phyloP scores from a whole-genome alignment of 2,329 filamentous ascomycete genomes.

The Talaromyces sp. region DNA sequence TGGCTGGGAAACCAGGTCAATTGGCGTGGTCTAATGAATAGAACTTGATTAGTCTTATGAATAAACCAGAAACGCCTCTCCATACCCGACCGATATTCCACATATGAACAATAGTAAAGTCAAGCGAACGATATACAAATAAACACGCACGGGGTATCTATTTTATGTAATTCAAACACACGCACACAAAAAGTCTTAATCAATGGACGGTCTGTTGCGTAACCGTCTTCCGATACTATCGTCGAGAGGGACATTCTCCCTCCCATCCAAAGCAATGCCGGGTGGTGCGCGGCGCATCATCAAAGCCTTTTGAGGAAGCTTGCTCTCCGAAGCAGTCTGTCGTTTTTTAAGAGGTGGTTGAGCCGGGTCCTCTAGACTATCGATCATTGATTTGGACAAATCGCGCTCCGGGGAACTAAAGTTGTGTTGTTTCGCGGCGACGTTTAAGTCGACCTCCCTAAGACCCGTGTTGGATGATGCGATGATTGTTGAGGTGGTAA shows the following conservation, averaged over 20 bases:
- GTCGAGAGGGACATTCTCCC: constrained; percentile 40
- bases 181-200: constrained; percentile 1
- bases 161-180: not conserved
- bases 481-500: constrained; percentile 27
- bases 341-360: constrained; percentile 26
- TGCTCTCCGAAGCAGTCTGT: constrained; percentile 31
- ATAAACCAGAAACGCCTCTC: not conserved
- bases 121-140: constrained; percentile 4
- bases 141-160: constrained; percentile 7
- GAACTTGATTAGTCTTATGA: not conserved
- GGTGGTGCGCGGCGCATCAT: constrained; percentile 36
- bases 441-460: constrained; percentile 52
- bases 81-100: not conserved
- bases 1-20: not conserved
- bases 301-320: constrained; percentile 39
- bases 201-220: constrained; percentile 30
- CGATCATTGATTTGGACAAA: constrained; percentile 20
- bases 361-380: constrained; percentile 30
- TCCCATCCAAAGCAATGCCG: constrained; percentile 40
- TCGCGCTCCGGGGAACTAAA: constrained; percentile 12
- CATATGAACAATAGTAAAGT: constrained; percentile 4
- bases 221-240: constrained; percentile 30
- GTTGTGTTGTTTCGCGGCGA: constrained; percentile 31
- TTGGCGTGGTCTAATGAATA: not conserved
- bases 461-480: constrained; percentile 41